Evolutionary conservation across 345 rosid species (phyloP).

Genomic region (Gynandropsis gynandra): DNA sequence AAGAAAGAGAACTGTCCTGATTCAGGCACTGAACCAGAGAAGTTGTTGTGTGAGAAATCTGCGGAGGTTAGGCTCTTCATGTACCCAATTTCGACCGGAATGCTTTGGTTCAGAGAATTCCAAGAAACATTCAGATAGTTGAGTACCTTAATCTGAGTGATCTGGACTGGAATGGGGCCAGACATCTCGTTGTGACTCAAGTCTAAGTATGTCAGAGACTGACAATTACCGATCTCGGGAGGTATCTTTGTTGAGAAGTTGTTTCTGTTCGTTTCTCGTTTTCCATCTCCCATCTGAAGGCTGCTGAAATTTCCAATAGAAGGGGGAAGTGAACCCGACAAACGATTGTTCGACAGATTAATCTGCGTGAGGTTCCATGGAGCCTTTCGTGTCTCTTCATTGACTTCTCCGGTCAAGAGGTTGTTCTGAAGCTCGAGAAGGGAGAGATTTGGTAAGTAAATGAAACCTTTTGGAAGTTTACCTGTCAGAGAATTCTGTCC

Average conservation of each 20-base stretch:
- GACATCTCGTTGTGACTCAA: constrained; percentile 61
- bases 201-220: constrained; percentile 43
- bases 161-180: constrained; percentile 52
- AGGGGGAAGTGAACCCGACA: constrained; percentile 60
- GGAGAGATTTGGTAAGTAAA: constrained; percentile 56
- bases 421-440: constrained; percentile 81
- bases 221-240: constrained; percentile 50
- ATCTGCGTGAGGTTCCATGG: constrained; percentile 46
- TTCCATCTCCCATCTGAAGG: constrained; percentile 55
- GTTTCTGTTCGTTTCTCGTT: constrained; percentile 67
- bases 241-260: constrained; percentile 69
- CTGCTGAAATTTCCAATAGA: constrained; percentile 55
- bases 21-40: constrained; percentile 72
- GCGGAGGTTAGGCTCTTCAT: constrained; percentile 77
- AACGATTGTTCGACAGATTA: constrained; percentile 64
- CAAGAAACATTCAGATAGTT: constrained; percentile 81
- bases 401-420: constrained; percentile 43
- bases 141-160: constrained; percentile 47
- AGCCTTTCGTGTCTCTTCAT: constrained; percentile 22
- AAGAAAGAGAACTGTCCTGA: constrained; percentile 68
- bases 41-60: constrained; percentile 80
- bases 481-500: constrained; percentile 79
- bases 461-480: constrained; percentile 57
- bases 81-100: constrained; percentile 57
- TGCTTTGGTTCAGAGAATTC: constrained; percentile 52